Conservation (phyloP, 768 basidiomycete species). For the Dacryopinax spathularia region DNA sequence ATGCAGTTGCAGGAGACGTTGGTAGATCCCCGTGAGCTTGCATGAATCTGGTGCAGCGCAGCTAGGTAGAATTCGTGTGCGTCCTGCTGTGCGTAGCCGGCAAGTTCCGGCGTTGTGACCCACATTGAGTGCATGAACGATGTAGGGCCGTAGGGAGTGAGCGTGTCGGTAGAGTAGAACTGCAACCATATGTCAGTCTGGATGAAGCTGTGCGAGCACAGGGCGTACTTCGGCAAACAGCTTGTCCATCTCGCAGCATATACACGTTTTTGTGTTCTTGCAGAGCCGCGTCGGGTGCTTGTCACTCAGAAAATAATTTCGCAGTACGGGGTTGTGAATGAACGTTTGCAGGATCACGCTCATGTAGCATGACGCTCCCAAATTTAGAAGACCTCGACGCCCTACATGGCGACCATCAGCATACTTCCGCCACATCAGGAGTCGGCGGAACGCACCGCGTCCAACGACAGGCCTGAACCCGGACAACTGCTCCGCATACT, state of each 20-base stretch:
- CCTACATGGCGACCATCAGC: slow-evolving; percentile 30
- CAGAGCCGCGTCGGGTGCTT: slow-evolving; percentile 67
- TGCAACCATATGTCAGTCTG: slow-evolving; percentile 13
- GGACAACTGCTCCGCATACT: slow-evolving; percentile 34
- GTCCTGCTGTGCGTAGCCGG: slow-evolving; percentile 90
- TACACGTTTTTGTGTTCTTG: slow-evolving; percentile 50
- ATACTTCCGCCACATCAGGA: neutral
- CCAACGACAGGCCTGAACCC: slow-evolving; percentile 45
- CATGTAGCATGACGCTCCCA: slow-evolving; percentile 88
- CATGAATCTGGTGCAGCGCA: slow-evolving; percentile 75
- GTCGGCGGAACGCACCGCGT: slow-evolving; percentile 39
- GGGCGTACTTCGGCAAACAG: slow-evolving; percentile 52
- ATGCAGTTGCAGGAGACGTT: slow-evolving; percentile 77
- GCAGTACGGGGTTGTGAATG: slow-evolving; percentile 74
- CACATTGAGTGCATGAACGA: slow-evolving; percentile 74
- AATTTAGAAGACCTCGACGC: slow-evolving; percentile 71
- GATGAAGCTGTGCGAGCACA: neutral
- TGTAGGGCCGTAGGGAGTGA: slow-evolving; percentile 60
- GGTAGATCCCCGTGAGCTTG: slow-evolving; percentile 56
- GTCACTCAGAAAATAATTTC: slow-evolving; percentile 81
- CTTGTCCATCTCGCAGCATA: slow-evolving; percentile 87
- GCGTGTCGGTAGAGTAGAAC: slow-evolving; percentile 33
- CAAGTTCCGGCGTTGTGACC: slow-evolving; percentile 54
- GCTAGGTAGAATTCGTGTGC: slow-evolving; percentile 81
- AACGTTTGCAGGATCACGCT: slow-evolving; percentile 84